phyloP scores from a whole-genome alignment of 352 stramenopile species.

The Globisporangium viniferum region DNA sequence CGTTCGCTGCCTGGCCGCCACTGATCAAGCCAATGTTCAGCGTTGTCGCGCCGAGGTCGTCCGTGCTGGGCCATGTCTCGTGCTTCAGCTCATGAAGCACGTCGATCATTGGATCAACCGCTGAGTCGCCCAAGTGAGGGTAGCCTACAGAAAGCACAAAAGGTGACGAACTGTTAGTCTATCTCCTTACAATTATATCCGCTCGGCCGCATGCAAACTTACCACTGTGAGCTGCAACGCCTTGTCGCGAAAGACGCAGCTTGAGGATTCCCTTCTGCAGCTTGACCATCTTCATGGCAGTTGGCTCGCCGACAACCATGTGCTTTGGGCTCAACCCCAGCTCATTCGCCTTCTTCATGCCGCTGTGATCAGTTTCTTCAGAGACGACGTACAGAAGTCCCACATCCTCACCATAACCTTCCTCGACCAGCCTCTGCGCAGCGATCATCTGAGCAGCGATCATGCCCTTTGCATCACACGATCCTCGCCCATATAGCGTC shows the following conservation, averaged over 20 bases:
- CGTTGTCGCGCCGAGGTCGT: conserved; percentile 79
- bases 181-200: not conserved
- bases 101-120: conserved; percentile 82
- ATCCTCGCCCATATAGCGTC: conserved; percentile 74
- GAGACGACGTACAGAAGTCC: conserved; percentile 84
- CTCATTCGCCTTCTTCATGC: conserved; percentile 87
- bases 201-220: not conserved
- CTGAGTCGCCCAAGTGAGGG: conserved; percentile 77
- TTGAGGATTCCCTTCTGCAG: conserved; percentile 88
- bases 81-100: conserved; percentile 83
- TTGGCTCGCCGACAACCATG: conserved; percentile 84
- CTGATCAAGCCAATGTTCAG: conserved; percentile 84
- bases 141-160: conserved; percentile 36
- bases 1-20: conserved; percentile 80
- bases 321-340: conserved; percentile 63
- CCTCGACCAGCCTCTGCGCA: conserved; percentile 59
- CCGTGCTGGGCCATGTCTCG: conserved; percentile 65
- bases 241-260: conserved; percentile 67
- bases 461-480: conserved; percentile 83
- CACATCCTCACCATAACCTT: conserved; percentile 56
- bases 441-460: conserved; percentile 83
- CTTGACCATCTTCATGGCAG: conserved; percentile 74
- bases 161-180: not conserved
- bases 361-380: conserved; percentile 86
- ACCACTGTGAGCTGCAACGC: conserved; percentile 79